These are phyloP conservation scores for Cyclaneusma minus DNA, from an alignment of 2,329 filamentous ascomycete genomes.

Conservation along the genomic window DNA sequence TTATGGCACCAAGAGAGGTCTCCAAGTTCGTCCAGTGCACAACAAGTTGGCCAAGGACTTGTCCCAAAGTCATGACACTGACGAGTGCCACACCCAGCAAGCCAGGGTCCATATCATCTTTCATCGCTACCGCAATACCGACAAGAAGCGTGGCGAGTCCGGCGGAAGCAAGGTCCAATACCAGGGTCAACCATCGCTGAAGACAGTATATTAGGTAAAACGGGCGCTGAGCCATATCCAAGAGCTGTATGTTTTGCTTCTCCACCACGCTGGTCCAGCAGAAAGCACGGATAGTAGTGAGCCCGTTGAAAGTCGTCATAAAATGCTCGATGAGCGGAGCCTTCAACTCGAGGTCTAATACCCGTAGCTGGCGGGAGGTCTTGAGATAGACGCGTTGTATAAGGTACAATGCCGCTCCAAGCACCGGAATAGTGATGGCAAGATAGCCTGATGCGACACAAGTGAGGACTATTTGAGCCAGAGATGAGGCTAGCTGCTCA, in stretches of 20 bases:
- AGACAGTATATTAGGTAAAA: constrained; percentile 40
- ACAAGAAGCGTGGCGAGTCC: constrained; percentile 31
- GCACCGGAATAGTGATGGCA: constrained; percentile 31
- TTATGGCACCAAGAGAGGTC: constrained; percentile 39
- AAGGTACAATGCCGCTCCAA: constrained; percentile 28
- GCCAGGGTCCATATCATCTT: no score
- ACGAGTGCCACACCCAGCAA: no score
- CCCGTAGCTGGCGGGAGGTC: constrained; percentile 42
- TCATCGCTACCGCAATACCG: constrained; percentile 32
- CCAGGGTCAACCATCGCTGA: constrained; percentile 39
- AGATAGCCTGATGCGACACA: constrained; percentile 28
- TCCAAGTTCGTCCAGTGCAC: constrained; percentile 40
- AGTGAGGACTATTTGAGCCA: constrained; percentile 33
- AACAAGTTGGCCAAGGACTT: constrained; percentile 15
- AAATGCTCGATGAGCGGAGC: constrained; percentile 42
- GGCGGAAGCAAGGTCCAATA: constrained; percentile 32
- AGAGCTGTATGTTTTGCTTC: constrained; percentile 26
- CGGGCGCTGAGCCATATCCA: constrained; percentile 38
- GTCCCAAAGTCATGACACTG: no score
- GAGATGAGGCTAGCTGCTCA: constrained; percentile 10
- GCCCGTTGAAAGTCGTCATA: constrained; percentile 36
- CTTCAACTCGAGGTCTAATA: constrained; percentile 46
- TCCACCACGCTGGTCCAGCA: constrained; percentile 31
- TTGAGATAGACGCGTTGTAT: constrained; percentile 42
- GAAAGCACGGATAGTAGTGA: constrained; percentile 40